Base-by-base conservation (phyloP, 2,329 filamentous ascomycete genomes). In the Pezicula carpinea region DNA sequence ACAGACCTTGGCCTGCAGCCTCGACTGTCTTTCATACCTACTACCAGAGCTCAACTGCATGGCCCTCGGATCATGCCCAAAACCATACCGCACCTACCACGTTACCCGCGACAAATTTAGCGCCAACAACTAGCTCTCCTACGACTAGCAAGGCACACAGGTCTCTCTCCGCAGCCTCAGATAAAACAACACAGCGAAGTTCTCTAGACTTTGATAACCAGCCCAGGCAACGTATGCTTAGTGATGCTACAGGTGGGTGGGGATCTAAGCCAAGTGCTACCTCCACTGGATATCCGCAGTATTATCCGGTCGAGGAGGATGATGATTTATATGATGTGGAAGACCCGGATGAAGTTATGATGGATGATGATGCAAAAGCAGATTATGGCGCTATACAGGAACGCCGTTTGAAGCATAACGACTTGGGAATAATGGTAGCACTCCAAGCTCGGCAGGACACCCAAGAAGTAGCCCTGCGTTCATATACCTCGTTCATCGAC, bases 261-360 rank as follows among this genome's bases (percentile, higher is more conserved):
- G 14, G 39, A 26, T 42, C 11, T 11, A 15, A n/a, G 19, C 21
- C 14, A 21, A 14, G 32, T 14, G 26, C 26, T 29, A 29, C 26
- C 8, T 26, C n/a, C 18, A 29, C 6, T 22, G 34, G 15, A 21
- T 13, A 18, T 21, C 17, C 22, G 10, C 15, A 17, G 22, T 26
- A 29, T 19, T 14, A 39, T 19, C 38, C 22, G 21, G 18, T 42
- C 2, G 50, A 59, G 6, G 56, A 59, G 11, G 50, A 62, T 5
- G 70, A 72, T 48, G 58, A 59, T 43, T 53, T 54, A n/a, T 72
- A 75, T 45, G 74, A 76, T 54, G 70, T 76, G 42, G 71, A 72
- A 46, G 77, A 80, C 33, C 80, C 85, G 46, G 80, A 85, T 51
- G 75, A 72, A n/a, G 81, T 76, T 18, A 78, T 83, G 69, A 72